A percentile compares a stretch with the other conserved stretches of the same genome.
phyloP scores from a whole-genome alignment of 179 eudicot genomes.

The Silene noctiflora region DNA sequence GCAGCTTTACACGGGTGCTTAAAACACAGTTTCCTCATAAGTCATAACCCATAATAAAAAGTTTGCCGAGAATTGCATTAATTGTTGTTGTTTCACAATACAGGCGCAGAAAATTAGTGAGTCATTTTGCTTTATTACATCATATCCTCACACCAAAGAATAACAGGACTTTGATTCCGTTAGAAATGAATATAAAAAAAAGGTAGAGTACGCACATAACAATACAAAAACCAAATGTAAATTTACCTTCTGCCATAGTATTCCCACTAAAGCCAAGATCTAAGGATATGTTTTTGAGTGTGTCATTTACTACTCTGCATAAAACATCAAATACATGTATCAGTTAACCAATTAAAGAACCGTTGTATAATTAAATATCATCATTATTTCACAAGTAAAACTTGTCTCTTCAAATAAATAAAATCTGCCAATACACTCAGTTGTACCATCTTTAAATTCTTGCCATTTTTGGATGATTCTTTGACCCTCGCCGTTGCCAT shows the following conservation, averaged over 20 bases:
- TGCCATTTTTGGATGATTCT: background rate
- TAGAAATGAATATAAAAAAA: too few relatives aligned
- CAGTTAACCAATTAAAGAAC: conserved; percentile 5
- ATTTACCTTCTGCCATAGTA: conserved; percentile 82
- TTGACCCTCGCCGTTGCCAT: background rate
- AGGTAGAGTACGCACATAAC: background rate
- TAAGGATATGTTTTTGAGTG: conserved; percentile 72
- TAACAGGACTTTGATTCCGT: background rate
- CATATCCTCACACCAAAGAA: background rate
- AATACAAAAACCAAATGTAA: background rate
- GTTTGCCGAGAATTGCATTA: background rate
- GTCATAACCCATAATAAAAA: background rate
- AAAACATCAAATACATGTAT: conserved; percentile 11
- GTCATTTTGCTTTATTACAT: background rate
- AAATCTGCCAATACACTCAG: background rate
- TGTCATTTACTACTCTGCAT: conserved; percentile 85
- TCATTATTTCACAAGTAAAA: background rate
- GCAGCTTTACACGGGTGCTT: background rate
- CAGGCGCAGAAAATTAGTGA: background rate
- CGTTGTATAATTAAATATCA: background rate
- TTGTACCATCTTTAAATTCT: background rate
- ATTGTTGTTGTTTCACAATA: background rate
- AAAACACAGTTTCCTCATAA: background rate
- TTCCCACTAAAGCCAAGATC: conserved; percentile 84
- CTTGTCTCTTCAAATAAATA: background rate